phyloP scores from a whole-genome alignment of 345 rosid species.

The Gossypium stocksii region DNA sequence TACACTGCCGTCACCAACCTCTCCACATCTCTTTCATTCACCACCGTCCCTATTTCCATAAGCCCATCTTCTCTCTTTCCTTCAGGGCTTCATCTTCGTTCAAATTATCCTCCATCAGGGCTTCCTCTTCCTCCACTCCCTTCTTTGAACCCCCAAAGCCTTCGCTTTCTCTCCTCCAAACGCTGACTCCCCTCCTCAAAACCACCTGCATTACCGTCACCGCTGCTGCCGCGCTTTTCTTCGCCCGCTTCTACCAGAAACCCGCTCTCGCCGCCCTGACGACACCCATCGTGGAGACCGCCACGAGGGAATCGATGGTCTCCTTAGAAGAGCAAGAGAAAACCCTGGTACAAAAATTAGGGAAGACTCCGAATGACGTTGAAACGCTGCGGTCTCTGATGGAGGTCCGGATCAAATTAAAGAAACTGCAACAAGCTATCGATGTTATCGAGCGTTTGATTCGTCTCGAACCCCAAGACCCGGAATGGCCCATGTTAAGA shows the following conservation, averaged over 20 bases:
- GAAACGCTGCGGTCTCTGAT: slow-evolving; percentile 53
- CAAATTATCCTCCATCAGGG: slow-evolving; percentile 40
- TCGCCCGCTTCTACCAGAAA: slow-evolving; percentile 42
- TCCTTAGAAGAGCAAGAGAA: slow-evolving; percentile 49
- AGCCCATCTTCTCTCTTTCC: slow-evolving; percentile 31
- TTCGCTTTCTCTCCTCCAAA: slow-evolving; percentile 17
- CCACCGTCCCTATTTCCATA: slow-evolving; percentile 33
- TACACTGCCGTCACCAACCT: slow-evolving; percentile 38
- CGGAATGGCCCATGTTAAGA: slow-evolving; percentile 71
- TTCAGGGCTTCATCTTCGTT: slow-evolving; percentile 32
- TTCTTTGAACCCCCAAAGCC: slow-evolving; percentile 21
- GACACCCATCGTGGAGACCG: slow-evolving; percentile 31
- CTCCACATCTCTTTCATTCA: slow-evolving; percentile 41
- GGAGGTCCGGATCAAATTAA: slow-evolving; percentile 64
- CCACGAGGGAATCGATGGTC: slow-evolving; percentile 8
- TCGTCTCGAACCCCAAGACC: slow-evolving; percentile 66
- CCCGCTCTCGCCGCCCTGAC: slow-evolving; percentile 56
- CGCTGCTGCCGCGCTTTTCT: slow-evolving; percentile 58
- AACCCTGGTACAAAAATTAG: slow-evolving; percentile 40
- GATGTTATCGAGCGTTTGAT: slow-evolving; percentile 58
- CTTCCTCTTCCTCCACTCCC: slow-evolving; percentile 18
- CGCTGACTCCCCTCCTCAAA: slow-evolving; percentile 38
- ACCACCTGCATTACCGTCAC: slow-evolving; percentile 47
- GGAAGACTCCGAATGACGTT: slow-evolving; percentile 40
- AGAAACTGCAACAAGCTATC: slow-evolving; percentile 54